A percentile compares a stretch with the other conserved stretches of the same genome.
phyloP scores from a whole-genome alignment of 2,329 filamentous ascomycete species.

The Echinosphaeria canescens region DNA sequence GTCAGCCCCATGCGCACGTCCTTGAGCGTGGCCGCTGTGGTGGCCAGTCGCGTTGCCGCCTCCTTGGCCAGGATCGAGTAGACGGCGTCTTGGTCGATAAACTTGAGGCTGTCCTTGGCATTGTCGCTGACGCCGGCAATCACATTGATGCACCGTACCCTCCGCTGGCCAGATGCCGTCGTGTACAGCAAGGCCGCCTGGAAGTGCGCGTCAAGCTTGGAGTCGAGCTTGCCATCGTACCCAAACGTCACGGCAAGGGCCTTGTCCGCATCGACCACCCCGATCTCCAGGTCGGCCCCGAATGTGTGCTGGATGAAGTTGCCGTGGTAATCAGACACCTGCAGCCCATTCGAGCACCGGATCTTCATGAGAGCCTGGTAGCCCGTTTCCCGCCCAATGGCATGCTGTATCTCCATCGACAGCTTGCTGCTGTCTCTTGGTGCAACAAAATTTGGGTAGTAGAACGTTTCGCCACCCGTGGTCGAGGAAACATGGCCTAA shows the following conservation, averaged over 20 bases:
- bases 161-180: constrained; percentile 67
- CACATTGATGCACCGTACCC: constrained; percentile 82
- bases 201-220: constrained; percentile 93
- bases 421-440: constrained; percentile 72
- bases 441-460: constrained; percentile 89
- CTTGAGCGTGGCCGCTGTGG: constrained; percentile 50
- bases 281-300: constrained; percentile 85
- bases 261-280: constrained; percentile 82
- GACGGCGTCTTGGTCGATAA: constrained; percentile 90
- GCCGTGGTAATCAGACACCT: constrained; percentile 84
- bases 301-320: constrained; percentile 95
- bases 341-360: constrained; percentile 86
- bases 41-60: constrained; percentile 63
- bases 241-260: constrained; percentile 78
- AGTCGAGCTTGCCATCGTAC: constrained; percentile 94
- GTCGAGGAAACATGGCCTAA: constrained; percentile 62
- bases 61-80: constrained; percentile 81
- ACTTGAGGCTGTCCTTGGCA: constrained; percentile 70
- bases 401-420: constrained; percentile 66
- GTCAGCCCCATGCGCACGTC: constrained; percentile 68
- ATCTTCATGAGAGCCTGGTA: constrained; percentile 98
- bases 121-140: constrained; percentile 83
- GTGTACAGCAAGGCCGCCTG: constrained; percentile 91
- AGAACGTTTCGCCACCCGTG: constrained; percentile 90
- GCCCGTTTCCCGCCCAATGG: constrained; percentile 74